A percentile compares a stretch with the other conserved stretches of the same genome.
Conservation (phyloP, 495 filamentous ascomycete genomes). For the Xylaria curta region DNA sequence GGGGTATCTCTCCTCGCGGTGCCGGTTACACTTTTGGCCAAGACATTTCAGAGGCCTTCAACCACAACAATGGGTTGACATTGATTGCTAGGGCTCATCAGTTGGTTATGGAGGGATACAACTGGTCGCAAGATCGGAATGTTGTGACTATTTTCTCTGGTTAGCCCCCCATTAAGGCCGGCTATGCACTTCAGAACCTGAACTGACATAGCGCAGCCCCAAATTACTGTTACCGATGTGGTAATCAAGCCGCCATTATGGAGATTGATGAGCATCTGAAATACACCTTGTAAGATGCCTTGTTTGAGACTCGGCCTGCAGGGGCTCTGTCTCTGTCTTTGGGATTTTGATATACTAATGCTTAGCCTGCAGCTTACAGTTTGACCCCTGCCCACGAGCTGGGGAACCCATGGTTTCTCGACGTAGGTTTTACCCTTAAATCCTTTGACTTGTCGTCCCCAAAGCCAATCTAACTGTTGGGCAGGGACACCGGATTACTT, state of each 20-base stretch:
- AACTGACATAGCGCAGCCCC: slow-evolving; percentile 64
- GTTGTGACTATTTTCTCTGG: slow-evolving; percentile 99
- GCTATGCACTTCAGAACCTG: background rate
- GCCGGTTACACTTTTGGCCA: slow-evolving; percentile 99
- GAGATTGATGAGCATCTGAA: slow-evolving; percentile 99
- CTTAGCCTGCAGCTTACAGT: slow-evolving; percentile 79
- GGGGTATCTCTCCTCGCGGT: slow-evolving; percentile 96
- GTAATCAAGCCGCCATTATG: slow-evolving; percentile 99
- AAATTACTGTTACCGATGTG: slow-evolving; percentile 98
- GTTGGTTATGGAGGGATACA: slow-evolving; percentile 98
- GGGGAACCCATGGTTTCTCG: slow-evolving; percentile 99
- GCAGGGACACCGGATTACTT: slow-evolving; percentile 94
- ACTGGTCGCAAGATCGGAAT: slow-evolving; percentile 96
- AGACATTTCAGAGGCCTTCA: slow-evolving; percentile 99
- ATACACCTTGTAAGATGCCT: slow-evolving; percentile 90
- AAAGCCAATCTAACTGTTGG: slow-evolving; percentile 27
- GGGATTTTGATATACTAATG: slow-evolving; percentile 29
- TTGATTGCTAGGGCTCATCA: slow-evolving; percentile 94
- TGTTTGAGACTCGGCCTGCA: slow-evolving; percentile 8
- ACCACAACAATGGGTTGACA: slow-evolving; percentile 98
- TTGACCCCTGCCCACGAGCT: slow-evolving; percentile 96
- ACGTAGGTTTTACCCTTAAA: slow-evolving; percentile 56
- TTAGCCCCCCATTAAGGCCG: slow-evolving; percentile 46
- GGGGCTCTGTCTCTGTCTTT: background rate
- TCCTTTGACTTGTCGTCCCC: slow-evolving; percentile 28